Evolutionary conservation across 257 asterid species (phyloP), one percentile per base, ranked within the genome.

Genomic region (Rauvolfia tetraphylla): DNA sequence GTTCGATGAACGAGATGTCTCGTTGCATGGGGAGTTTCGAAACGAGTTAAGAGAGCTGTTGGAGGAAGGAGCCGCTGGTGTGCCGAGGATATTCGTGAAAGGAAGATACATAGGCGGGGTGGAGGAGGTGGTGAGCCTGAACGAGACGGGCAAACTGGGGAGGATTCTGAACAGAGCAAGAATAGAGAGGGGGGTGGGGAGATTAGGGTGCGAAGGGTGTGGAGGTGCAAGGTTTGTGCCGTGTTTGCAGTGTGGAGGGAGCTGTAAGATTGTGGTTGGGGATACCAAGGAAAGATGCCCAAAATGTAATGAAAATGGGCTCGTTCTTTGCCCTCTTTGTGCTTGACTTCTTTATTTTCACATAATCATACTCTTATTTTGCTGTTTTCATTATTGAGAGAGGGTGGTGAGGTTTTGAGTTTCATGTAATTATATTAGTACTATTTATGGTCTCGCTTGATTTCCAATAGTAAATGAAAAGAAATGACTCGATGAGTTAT

Each of bases 191-290:
- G 98, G 98, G 63, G 69, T 76, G 68, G 97, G 98, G 54, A 87
- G 98, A 84, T 0, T 81, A 79, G 94, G 90, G 17, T 94, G 98
- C 58, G 88, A 80, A 71, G 98, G 98, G 6, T 94, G 98, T 25
- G 98, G 98, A 0, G 97, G 97, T 13, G 95, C 90, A 12, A 86
- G 97, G 84, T 94, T 94, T 75, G 90, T 94, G 77, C 97, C 97
- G 2, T 93, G 98, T 59, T 71, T 90, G 81, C 91, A 80, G 12
- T 93, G 98, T 41, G 97, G 96, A 0, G 98, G 98, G 14, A 93
- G 98, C 31, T 89, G 98, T 71, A 92, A 89, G 72, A 67, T 92
- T 23, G 81, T 89, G 62, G 92, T 76, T 29, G 84, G 83, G 61
- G 85, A 78, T 25, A 71, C 61, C 44, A 86, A 82, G 72, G 83